Percentiles rank a stretch among this genome's conserved stretches.
phyloP scores from a whole-genome alignment of 1,284 basidiomycete genomes.

The Rhodotorula sp. region DNA sequence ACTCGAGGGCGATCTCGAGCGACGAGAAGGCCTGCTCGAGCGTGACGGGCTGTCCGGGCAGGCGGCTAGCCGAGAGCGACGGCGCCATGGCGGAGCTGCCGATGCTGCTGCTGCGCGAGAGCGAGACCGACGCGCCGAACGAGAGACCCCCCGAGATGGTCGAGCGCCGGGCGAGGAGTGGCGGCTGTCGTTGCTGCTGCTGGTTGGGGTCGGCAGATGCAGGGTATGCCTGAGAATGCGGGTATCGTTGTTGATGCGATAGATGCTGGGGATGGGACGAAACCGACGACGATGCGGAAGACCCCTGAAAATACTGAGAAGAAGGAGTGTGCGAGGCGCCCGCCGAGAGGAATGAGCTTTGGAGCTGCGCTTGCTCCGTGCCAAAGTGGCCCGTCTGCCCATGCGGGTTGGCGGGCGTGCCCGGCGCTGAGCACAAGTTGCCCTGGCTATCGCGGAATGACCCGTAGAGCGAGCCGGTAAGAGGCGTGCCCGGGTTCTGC shows the following conservation, averaged over 20 bases:
- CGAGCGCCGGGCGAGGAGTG: slow-evolving; percentile 15
- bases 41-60: slow-evolving; percentile 5
- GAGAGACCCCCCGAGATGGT: slow-evolving; percentile 39
- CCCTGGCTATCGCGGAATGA: slow-evolving; percentile 34
- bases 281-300: slow-evolving; percentile 8
- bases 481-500: slow-evolving; percentile 24
- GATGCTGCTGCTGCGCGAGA: not conserved
- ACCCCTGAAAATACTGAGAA: slow-evolving; percentile 6
- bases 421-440: slow-evolving; percentile 32
- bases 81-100: slow-evolving; percentile 1
- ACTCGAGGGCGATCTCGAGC: slow-evolving; percentile 31
- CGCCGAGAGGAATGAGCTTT: slow-evolving; percentile 1
- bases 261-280: slow-evolving; percentile 2
- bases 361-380: slow-evolving; percentile 11
- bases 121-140: slow-evolving; percentile 6
- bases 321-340: slow-evolving; percentile 15
- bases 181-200: slow-evolving; percentile 3
- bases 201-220: not conserved
- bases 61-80: slow-evolving; percentile 7
- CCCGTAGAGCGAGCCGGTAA: slow-evolving; percentile 37
- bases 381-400: slow-evolving; percentile 20
- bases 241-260: slow-evolving; percentile 11
- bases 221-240: slow-evolving; percentile 10
- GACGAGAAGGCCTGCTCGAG: slow-evolving; percentile 33
- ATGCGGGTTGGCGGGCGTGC: slow-evolving; percentile 25